Base-by-base conservation (phyloP, 1,139 yeast species). In the Blastobotrys proliferans region DNA sequence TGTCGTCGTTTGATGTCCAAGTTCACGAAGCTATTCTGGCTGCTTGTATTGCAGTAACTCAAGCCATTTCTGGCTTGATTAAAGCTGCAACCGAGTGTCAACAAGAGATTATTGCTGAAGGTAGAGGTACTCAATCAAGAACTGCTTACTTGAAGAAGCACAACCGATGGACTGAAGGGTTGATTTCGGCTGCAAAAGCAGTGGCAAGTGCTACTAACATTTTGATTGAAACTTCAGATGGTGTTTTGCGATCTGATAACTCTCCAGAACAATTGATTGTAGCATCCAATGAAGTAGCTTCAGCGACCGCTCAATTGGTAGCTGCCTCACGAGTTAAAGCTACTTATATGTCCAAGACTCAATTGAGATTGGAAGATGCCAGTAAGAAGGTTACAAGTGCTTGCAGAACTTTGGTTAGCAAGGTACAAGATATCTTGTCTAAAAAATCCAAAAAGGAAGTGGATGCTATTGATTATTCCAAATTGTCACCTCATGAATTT, bases 141-240 rank as follows among this genome's bases (percentile, higher is more conserved):
- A 79, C 87, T 3, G 87, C 85, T 32, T 88, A 83, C 60, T 88
- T 88, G 67, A 85, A 83, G 61, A 86, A 85, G 64, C 86, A 88
- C 61, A 87, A 81, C 61, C 74, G 94, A 57, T 87, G 97, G 97
- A 86, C 96, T 0, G 95, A 88, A 64, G 97, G 97, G 28, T 77
- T 87, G 45, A 81, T 88, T 32, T 84, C 95, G 51, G 96, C 96
- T 11, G 87, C 96, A 2, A 83, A 84, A 56, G 83, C 94, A 0
- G 94, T 88, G 38, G 95, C 95, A 3, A 81, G 80, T 2, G 79
- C 95, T 0, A 87, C 96, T 2, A 83, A 82, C 54, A 71, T 83
- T 24, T 73, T 87, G 53, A 87, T 87, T 47, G 79, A 79, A 51
- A 83, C 88, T 20, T 95, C 96, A 0, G 94, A 87, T 64, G 94